A percentile compares a stretch with the other conserved stretches of the same genome.
Conservation (phyloP, 2,329 filamentous ascomycete species). For the Ramularia collo-cygni region DNA sequence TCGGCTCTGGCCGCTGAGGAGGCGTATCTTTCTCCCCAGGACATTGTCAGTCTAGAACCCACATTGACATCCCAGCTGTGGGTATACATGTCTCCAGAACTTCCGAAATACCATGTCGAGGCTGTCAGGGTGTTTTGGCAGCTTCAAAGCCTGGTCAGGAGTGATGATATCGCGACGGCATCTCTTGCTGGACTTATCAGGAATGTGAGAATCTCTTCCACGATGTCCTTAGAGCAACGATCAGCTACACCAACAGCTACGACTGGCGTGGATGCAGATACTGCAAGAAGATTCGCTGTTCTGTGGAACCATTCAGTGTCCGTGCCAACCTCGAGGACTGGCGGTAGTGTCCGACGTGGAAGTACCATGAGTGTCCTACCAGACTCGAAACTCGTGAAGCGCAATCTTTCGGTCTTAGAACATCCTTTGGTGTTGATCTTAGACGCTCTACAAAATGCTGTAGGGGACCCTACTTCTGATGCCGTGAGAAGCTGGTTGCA, state of each 20-base stretch:
- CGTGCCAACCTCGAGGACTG: conserved; percentile 12
- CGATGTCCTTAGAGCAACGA: background rate
- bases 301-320: conserved; percentile 70
- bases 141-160: conserved; percentile 50
- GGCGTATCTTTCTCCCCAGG: conserved; percentile 23
- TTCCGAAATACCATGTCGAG: conserved; percentile 92
- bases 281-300: conserved; percentile 63
- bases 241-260: too few species aligned
- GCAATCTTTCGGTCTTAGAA: conserved; percentile 56
- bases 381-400: conserved; percentile 15
- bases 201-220: conserved; percentile 1
- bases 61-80: conserved; percentile 68
- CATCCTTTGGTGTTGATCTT: conserved; percentile 76
- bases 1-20: conserved; percentile 5
- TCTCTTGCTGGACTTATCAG: conserved; percentile 13
- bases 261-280: conserved; percentile 38
- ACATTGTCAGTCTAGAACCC: conserved; percentile 57
- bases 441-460: conserved; percentile 67
- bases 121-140: conserved; percentile 81
- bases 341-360: conserved; percentile 21
- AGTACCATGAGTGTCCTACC: conserved; percentile 21
- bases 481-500: conserved; percentile 77
- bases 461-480: conserved; percentile 62
- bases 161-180: conserved; percentile 16
- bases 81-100: conserved; percentile 70